Conservation (phyloP, 2,329 filamentous ascomycete genomes). For the Domatiomyces globalis region DNA sequence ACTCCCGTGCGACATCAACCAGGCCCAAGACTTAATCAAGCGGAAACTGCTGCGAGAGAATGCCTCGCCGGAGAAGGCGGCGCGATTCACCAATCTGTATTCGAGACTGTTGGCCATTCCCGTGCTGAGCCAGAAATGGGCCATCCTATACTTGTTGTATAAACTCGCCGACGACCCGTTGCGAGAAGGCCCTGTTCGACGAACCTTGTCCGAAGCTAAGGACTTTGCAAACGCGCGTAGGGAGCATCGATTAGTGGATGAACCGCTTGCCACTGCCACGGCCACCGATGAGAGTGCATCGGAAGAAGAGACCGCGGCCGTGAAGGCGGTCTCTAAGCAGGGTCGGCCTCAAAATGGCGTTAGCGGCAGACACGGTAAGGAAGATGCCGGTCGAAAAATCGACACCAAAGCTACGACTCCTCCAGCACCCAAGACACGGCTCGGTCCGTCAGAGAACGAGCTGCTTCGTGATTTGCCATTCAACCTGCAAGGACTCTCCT, state of each 20-base stretch:
- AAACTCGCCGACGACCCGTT: constrained; percentile 52
- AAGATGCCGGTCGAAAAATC: background rate
- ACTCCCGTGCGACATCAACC: constrained; percentile 48
- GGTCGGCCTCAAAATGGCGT: constrained; percentile 1
- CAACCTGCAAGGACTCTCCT: constrained; percentile 82
- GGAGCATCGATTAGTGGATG: constrained; percentile 3
- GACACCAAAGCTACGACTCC: background rate
- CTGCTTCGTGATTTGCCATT: constrained; percentile 74
- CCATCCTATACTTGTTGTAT: constrained; percentile 81
- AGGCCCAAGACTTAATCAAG: constrained; percentile 86
- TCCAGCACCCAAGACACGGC: background rate
- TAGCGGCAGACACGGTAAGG: background rate
- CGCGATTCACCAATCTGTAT: constrained; percentile 82
- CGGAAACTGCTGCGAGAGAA: constrained; percentile 69
- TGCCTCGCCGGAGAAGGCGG: constrained; percentile 56
- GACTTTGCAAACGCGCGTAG: background rate
- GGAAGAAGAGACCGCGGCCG: constrained; percentile 2
- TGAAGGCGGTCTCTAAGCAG: constrained; percentile 1
- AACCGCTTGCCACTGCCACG: background rate
- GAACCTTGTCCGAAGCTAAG: constrained; percentile 4
- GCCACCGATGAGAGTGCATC: background rate
- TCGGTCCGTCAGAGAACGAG: constrained; percentile 45
- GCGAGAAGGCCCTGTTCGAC: constrained; percentile 19
- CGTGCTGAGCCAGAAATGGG: constrained; percentile 91
- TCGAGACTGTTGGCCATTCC: constrained; percentile 78